Conservation (phyloP, 2,329 filamentous ascomycete species). For the Xylariaceae sp. region DNA sequence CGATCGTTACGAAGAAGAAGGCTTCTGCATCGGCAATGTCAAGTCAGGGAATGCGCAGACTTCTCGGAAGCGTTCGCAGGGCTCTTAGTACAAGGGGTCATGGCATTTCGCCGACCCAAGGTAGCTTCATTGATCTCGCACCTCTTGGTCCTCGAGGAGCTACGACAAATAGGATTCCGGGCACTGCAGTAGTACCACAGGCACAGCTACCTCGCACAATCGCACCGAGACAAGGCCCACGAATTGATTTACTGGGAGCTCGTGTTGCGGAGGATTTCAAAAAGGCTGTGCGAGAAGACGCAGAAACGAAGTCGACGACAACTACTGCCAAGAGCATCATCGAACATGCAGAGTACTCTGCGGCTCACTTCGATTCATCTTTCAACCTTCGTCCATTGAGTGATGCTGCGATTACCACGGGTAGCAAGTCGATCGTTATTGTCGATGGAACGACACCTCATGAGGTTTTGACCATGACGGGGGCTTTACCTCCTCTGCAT, state of each 20-base stretch:
- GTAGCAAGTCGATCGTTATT: slow-evolving; percentile 90
- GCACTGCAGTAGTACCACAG: slow-evolving; percentile 60
- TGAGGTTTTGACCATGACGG: slow-evolving; percentile 52
- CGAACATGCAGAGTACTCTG: slow-evolving; percentile 41
- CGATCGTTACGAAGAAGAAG: slow-evolving; percentile 41
- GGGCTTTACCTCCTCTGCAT: slow-evolving; percentile 42
- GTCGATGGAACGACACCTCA: slow-evolving; percentile 64
- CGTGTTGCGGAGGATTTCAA: slow-evolving; percentile 77
- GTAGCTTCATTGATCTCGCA: slow-evolving; percentile 47
- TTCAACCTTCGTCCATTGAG: slow-evolving; percentile 46
- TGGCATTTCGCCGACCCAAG: slow-evolving; percentile 43
- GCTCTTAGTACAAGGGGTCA: slow-evolving; percentile 66
- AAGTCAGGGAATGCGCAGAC: slow-evolving; percentile 75
- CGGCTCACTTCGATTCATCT: slow-evolving; percentile 42
- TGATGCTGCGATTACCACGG: slow-evolving; percentile 64
- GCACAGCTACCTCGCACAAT: slow-evolving; percentile 41
- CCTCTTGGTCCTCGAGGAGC: slow-evolving; percentile 51
- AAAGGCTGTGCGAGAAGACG: slow-evolving; percentile 67
- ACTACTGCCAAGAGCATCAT: slow-evolving; percentile 24
- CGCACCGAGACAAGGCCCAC: slow-evolving; percentile 52
- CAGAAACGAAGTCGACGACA: slow-evolving; percentile 34
- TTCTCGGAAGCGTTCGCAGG: slow-evolving; percentile 82
- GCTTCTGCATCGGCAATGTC: slow-evolving; percentile 57
- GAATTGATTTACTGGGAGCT: slow-evolving; percentile 81
- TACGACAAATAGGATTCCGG: slow-evolving; percentile 58